A percentile compares a stretch with the other conserved stretches of the same genome.
phyloP scores from a whole-genome alignment of 2,329 filamentous ascomycete species.

The Mollisia scopiformis region DNA sequence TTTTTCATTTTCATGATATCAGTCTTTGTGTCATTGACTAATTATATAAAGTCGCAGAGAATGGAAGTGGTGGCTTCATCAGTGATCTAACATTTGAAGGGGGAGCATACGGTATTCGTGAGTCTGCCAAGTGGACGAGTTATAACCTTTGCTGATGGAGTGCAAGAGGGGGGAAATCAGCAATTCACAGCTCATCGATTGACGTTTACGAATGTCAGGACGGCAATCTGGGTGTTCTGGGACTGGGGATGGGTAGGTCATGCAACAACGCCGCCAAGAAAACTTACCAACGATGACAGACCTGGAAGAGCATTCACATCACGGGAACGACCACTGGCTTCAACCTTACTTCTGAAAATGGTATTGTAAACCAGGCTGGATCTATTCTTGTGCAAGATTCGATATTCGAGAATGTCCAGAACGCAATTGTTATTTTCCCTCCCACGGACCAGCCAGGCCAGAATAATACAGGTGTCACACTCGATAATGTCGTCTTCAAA shows the following conservation, averaged over 20 bases:
- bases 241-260: slow-evolving; percentile 63
- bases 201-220: slow-evolving; percentile 46
- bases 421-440: not conserved
- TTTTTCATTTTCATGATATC: too few species aligned
- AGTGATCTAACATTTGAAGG: slow-evolving; percentile 61
- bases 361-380: not conserved
- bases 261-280: too few species aligned
- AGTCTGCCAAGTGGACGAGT: too few species aligned
- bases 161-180: slow-evolving; percentile 48
- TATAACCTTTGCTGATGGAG: too few species aligned
- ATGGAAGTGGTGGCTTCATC: slow-evolving; percentile 52
- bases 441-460: not conserved
- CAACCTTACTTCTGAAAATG: not conserved
- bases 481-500: slow-evolving; percentile 80
- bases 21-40: too few species aligned
- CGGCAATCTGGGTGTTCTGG: slow-evolving; percentile 59
- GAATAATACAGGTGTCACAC: slow-evolving; percentile 4
- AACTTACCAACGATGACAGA: too few species aligned
- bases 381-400: slow-evolving; percentile 10
- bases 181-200: slow-evolving; percentile 63
- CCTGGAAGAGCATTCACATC: slow-evolving; percentile 30
- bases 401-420: slow-evolving; percentile 5
- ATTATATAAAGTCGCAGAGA: too few species aligned
- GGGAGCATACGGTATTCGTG: slow-evolving; percentile 60
- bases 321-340: slow-evolving; percentile 5